phyloP scores from a whole-genome alignment of 306 rosid genomes.

The Sicyos edulis region DNA sequence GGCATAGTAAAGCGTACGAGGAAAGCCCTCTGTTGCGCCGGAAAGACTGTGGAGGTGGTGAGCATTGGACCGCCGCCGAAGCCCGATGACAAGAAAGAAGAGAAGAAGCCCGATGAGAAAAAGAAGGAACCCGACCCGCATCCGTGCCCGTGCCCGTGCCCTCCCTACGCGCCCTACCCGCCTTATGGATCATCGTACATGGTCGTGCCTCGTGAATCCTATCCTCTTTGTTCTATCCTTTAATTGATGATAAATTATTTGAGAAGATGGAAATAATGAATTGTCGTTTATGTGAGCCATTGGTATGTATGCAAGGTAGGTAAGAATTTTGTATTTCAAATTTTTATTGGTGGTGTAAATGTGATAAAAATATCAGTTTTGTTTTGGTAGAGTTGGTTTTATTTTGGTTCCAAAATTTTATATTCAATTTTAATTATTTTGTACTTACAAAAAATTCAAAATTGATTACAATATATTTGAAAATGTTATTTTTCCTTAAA shows the following conservation, averaged over 20 bases:
- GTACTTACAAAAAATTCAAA: too few species aligned
- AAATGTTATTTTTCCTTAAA: too few species aligned
- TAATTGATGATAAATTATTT: background rate
- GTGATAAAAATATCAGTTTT: too few species aligned
- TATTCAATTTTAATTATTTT: too few species aligned
- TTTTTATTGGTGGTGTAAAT: too few species aligned
- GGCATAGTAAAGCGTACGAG: slow-evolving; percentile 42
- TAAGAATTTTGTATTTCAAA: too few species aligned
- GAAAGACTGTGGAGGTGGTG: slow-evolving; percentile 42
- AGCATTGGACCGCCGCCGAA: slow-evolving; percentile 60
- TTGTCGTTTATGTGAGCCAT: too few species aligned
- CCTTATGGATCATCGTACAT: slow-evolving; percentile 14
- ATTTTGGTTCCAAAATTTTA: too few species aligned
- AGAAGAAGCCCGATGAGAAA: slow-evolving; percentile 5
- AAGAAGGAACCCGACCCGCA: background rate
- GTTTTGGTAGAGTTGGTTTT: too few species aligned
- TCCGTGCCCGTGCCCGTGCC: background rate
- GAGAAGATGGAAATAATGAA: background rate
- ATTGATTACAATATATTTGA: too few species aligned
- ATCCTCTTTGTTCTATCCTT: slow-evolving; percentile 38
- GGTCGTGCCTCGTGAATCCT: slow-evolving; percentile 28
- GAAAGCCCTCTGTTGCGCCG: slow-evolving; percentile 24
- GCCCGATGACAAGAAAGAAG: slow-evolving; percentile 26
- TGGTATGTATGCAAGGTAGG: too few species aligned
- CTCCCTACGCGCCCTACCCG: slow-evolving; percentile 8